phyloP scores from a whole-genome alignment of 768 basidiomycete genomes.

The Fibroporia radiculosa region DNA sequence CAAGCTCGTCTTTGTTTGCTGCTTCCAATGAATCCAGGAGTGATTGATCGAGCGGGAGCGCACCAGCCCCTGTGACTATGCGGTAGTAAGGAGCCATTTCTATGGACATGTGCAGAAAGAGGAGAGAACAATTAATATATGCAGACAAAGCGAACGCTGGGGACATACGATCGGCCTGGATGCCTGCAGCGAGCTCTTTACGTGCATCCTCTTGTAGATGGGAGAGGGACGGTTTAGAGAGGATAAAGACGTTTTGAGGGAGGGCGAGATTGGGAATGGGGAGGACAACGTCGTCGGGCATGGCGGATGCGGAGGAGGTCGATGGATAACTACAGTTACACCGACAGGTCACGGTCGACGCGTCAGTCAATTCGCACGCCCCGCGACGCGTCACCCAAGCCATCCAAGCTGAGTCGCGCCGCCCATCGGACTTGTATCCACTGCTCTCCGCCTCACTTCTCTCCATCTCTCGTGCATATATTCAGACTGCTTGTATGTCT shows the following conservation, averaged over 20 bases:
- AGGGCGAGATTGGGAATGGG: conserved; percentile 84
- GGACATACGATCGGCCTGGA: conserved; percentile 71
- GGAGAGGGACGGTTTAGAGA: conserved; percentile 52
- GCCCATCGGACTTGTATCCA: background rate
- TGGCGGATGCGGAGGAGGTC: conserved; percentile 22
- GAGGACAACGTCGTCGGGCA: conserved; percentile 80
- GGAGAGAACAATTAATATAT: background rate
- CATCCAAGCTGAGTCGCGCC: conserved; percentile 8
- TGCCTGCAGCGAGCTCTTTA: conserved; percentile 57
- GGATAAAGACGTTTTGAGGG: conserved; percentile 70
- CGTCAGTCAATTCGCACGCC: conserved; percentile 28
- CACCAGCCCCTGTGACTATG: conserved; percentile 42
- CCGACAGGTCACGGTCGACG: conserved; percentile 19
- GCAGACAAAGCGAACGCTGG: background rate
- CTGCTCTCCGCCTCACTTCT: background rate
- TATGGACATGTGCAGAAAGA: conserved; percentile 21
- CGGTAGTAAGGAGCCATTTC: conserved; percentile 88
- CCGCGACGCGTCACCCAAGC: conserved; percentile 27
- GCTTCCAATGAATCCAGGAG: conserved; percentile 55
- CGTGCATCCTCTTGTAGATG: conserved; percentile 64
- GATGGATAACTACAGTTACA: background rate
- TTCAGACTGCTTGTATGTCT: conserved; percentile 13
- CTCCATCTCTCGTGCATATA: background rate
- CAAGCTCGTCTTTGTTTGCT: conserved; percentile 65
- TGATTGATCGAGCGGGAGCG: conserved; percentile 41